A percentile compares a stretch with the other conserved stretches of the same genome.
phyloP scores from a whole-genome alignment of 2,329 filamentous ascomycete species.

The Scytalidium sp. region DNA sequence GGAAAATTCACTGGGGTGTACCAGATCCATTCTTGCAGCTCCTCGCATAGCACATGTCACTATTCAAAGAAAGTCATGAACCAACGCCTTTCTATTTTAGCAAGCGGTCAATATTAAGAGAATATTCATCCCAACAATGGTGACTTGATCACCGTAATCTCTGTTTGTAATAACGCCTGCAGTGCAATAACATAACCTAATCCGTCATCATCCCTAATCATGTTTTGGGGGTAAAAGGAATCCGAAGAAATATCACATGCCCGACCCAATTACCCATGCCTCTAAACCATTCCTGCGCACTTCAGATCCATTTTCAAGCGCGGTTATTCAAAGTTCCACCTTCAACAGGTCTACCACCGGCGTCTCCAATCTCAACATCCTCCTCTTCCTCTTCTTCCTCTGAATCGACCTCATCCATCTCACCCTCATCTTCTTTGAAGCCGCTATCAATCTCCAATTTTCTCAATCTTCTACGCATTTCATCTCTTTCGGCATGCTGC shows the following conservation, averaged over 20 bases:
- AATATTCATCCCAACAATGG: neutral
- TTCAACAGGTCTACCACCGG: slow-evolving; percentile 20
- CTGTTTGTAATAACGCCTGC: neutral
- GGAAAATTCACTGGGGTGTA: too few species aligned
- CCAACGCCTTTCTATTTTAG: neutral
- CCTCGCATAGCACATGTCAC: too few species aligned
- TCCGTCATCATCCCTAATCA: neutral
- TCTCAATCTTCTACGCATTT: slow-evolving; percentile 75
- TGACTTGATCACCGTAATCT: neutral
- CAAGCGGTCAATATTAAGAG: neutral
- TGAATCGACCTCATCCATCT: slow-evolving; percentile 57
- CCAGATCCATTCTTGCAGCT: too few species aligned
- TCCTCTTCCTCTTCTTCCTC: slow-evolving; percentile 48
- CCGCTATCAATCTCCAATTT: slow-evolving; percentile 73
- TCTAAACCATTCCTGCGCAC: too few species aligned
- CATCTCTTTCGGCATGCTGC: slow-evolving; percentile 79
- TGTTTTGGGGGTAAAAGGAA: neutral
- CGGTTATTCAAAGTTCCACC: slow-evolving; percentile 13
- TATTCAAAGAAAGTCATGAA: too few species aligned
- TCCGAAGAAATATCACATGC: neutral
- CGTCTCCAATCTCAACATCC: slow-evolving; percentile 19
- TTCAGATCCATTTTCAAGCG: neutral
- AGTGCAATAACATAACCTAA: neutral
- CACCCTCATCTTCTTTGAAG: slow-evolving; percentile 68
- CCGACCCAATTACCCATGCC: neutral